Conservation (phyloP, 805 yeast species). For the Nakazawaea anatomiae region DNA sequence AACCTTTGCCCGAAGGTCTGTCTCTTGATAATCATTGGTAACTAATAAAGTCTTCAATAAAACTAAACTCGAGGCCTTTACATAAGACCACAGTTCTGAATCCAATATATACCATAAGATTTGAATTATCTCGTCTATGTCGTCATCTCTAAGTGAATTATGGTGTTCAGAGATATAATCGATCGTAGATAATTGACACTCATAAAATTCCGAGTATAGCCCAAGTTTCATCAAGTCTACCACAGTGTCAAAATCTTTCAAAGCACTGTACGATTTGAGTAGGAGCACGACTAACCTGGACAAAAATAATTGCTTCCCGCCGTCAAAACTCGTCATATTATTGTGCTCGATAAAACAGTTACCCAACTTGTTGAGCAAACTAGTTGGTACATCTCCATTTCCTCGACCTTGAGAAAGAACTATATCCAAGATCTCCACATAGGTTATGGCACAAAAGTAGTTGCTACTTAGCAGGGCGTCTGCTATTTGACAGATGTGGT, state of each 20-base stretch:
- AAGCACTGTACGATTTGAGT: slow-evolving; percentile 15
- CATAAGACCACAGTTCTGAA: slow-evolving; percentile 32
- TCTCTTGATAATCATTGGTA: slow-evolving; percentile 7
- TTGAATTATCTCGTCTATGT: slow-evolving; percentile 1
- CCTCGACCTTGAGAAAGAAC: slow-evolving; percentile 12
- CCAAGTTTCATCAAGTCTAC: slow-evolving; percentile 26
- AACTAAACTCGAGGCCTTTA: slow-evolving; percentile 36
- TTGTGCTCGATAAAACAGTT: slow-evolving; percentile 30
- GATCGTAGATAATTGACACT: slow-evolving; percentile 39
- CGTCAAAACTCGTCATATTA: slow-evolving; percentile 28
- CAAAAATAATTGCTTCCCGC: slow-evolving; percentile 44
- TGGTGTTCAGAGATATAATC: slow-evolving; percentile 16
- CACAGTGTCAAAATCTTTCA: slow-evolving; percentile 16
- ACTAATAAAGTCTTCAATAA: slow-evolving; percentile 23
- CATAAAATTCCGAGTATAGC: slow-evolving; percentile 33
- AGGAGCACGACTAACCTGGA: slow-evolving; percentile 26
- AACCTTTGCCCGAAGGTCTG: slow-evolving; percentile 18
- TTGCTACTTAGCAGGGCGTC: slow-evolving; percentile 16
- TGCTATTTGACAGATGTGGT: slow-evolving; percentile 7
- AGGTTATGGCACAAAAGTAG: slow-evolving; percentile 28
- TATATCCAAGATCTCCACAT: slow-evolving; percentile 20
- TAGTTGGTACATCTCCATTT: slow-evolving; percentile 1
- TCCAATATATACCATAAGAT: slow-evolving; percentile 20
- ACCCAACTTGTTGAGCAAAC: slow-evolving; percentile 21
- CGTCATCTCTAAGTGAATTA: not conserved